Base-by-base conservation (phyloP, 1,284 basidiomycete genomes). In the Calocybe gambosa region DNA sequence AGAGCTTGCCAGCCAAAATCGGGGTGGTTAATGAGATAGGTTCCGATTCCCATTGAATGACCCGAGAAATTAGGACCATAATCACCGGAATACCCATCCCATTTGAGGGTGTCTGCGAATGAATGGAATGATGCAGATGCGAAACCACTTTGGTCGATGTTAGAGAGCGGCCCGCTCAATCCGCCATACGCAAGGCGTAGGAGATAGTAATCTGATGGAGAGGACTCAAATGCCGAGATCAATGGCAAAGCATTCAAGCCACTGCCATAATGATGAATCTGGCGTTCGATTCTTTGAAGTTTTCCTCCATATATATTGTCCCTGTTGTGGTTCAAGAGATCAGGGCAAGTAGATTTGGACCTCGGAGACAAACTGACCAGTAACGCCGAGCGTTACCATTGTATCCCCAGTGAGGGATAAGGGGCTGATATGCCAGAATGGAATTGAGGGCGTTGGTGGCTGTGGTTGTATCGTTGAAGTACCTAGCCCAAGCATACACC, bases 1-100 rank as follows among this genome's bases (percentile, higher is more conserved):
- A 79, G 78, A 3, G 75, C 76, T 59, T 80, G 77, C 77, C 77
- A 80, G n/a, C 77, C 78, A 53, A 79, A 80, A 47, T 71, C 66
- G 16, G 76, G 75, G 48, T 80, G 75, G 49, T 78, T 64, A 46
- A 78, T 60, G 56, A 80, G 65, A 53, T 70, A 77, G 0, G 74
- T 73, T 43, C 74, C 74, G 47, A 73, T 75, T 28, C 76, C 74
- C 65, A 79, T 72, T 2, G 72, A 57, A 54, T 77, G 73, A 9
- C 77, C 77, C 46, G 77, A 75, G 55, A 78, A 78, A 59, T 78
- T 78, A 4, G 77, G 78, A 20, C 78, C 78, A 55, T 79, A 80
- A 57, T 80, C 78, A 37, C 77, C 77, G 3, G 74, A 76, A 55
- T 80, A 80, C 1, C 62, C 78, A 54, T 80, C 77, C 75, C 77